These are phyloP conservation scores for Neopestalotiopsis sp. DNA, from an alignment of 2,329 filamentous ascomycete species.

Conservation along the genomic window DNA sequence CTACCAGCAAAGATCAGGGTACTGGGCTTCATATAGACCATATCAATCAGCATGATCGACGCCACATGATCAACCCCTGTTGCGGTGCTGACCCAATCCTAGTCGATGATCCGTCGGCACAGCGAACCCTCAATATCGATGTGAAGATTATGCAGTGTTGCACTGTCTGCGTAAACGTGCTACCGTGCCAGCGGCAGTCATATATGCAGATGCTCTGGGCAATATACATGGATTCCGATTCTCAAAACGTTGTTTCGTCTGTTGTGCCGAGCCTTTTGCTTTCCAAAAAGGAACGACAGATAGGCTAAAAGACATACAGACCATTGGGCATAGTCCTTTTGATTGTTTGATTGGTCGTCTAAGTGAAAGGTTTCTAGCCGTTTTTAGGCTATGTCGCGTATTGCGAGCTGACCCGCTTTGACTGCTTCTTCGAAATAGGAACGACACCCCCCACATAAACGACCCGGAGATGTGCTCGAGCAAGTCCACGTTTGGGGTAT, in stretches of 20 bases:
- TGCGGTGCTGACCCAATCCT: background rate
- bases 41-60: background rate
- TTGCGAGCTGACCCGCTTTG: background rate
- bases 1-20: background rate
- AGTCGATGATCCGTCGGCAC: background rate
- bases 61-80: background rate
- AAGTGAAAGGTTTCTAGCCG: conserved; percentile 1
- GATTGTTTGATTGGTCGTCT: background rate
- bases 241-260: background rate
- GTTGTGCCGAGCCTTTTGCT: background rate
- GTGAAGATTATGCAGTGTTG: background rate
- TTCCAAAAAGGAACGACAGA: background rate
- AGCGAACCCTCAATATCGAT: background rate
- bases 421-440: background rate
- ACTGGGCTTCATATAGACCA: background rate
- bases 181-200: background rate
- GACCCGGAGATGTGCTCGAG: background rate
- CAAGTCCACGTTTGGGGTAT: background rate
- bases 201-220: background rate
- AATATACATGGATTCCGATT: background rate
- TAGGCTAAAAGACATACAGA: background rate
- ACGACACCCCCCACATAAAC: background rate
- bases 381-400: background rate
- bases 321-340: background rate
- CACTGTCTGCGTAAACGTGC: background rate